Conservation (phyloP, 345 rosid species). For the Brassica juncea region DNA sequence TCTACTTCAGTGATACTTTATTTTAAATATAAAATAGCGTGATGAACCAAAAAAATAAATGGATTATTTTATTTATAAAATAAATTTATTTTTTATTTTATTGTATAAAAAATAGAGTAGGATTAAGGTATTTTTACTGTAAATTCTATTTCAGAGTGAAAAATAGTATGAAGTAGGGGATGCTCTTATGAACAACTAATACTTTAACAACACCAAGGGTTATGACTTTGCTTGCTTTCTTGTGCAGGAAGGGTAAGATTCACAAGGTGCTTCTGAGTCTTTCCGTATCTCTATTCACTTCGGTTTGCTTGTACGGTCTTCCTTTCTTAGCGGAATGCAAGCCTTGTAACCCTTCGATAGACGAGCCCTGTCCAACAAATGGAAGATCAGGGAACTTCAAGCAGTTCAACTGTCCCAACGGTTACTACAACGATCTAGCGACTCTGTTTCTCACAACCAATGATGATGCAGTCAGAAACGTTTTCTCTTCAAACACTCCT, state of each 20-base stretch:
- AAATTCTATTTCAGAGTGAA: no score
- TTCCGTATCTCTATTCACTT: conserved; percentile 73
- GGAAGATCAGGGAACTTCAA: conserved; percentile 78
- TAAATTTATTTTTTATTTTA: no score
- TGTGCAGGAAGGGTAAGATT: conserved; percentile 76
- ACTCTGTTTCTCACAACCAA: conserved; percentile 86
- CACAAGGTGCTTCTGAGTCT: conserved; percentile 79
- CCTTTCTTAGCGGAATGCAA: conserved; percentile 82
- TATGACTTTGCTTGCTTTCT: conserved; percentile 13
- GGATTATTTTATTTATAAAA: no score
- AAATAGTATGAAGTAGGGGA: not conserved
- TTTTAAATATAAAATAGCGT: no score
- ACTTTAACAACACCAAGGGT: not conserved
- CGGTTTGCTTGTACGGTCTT: conserved; percentile 70
- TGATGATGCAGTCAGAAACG: conserved; percentile 85
- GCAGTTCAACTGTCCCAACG: conserved; percentile 88
- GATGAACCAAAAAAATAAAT: no score
- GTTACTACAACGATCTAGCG: conserved; percentile 84
- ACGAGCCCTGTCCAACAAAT: conserved; percentile 65
- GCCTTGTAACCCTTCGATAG: conserved; percentile 55
- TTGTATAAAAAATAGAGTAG: no score
- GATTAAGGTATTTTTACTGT: no score
- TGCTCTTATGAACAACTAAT: not conserved
- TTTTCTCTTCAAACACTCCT: conserved; percentile 74
- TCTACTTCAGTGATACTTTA: no score